These are phyloP conservation scores for Ophiostoma pallidulum DNA, from an alignment of 2,329 filamentous ascomycete genomes.

Conservation along the genomic window DNA sequence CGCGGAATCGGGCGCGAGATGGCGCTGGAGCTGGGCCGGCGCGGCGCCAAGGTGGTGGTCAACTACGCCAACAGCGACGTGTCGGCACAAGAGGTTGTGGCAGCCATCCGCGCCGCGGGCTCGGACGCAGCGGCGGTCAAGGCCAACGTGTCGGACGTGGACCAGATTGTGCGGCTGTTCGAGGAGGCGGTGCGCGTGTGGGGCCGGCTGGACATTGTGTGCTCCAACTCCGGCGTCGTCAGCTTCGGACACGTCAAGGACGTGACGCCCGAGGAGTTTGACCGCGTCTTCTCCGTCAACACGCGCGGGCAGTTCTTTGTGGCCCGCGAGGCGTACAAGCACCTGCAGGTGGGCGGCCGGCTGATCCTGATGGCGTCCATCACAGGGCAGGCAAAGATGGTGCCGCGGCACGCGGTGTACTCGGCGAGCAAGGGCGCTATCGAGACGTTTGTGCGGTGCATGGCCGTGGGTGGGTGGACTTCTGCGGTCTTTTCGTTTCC, in stretches of 20 bases:
- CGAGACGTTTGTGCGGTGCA: constrained; percentile 25
- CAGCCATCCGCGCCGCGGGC: constrained; percentile 17
- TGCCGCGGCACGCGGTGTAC: constrained; percentile 28
- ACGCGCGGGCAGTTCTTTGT: constrained; percentile 54
- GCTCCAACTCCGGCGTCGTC: constrained; percentile 52
- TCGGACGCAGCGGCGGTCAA: constrained; percentile 22
- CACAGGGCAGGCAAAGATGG: constrained; percentile 31
- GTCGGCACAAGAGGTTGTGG: constrained; percentile 17
- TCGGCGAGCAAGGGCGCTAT: constrained; percentile 28
- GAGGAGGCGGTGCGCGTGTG: constrained; percentile 47
- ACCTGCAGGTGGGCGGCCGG: constrained; percentile 51
- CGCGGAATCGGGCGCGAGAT: constrained; percentile 56
- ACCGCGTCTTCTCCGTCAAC: constrained; percentile 53
- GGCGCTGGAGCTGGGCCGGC: constrained; percentile 33
- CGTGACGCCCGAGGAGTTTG: constrained; percentile 48
- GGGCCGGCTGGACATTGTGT: constrained; percentile 52
- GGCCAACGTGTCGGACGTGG: constrained; percentile 25
- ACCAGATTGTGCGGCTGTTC: constrained; percentile 25
- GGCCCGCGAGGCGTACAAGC: constrained; percentile 51
- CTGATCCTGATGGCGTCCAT: constrained; percentile 56
- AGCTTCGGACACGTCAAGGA: constrained; percentile 50
- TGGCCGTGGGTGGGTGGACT: constrained; percentile 17
- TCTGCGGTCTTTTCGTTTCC: neutral
- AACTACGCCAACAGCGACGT: constrained; percentile 23
- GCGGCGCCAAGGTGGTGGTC: constrained; percentile 26